A percentile compares a stretch with the other conserved stretches of the same genome.
phyloP scores from a whole-genome alignment of 306 rosid species.

The Nissolia schottii region DNA sequence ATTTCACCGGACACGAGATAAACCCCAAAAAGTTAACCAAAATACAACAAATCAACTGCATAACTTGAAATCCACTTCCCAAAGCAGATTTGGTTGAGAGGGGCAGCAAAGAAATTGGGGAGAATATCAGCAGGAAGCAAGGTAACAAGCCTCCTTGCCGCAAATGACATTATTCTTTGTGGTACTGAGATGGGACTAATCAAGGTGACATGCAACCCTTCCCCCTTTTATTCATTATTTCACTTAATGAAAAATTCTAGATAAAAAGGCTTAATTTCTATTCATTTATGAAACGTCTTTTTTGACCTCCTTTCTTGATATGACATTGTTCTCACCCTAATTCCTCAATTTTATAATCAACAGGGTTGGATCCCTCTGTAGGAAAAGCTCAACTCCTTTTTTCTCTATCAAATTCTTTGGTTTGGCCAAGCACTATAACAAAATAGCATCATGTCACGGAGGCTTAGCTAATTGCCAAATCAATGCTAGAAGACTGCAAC shows the following conservation, averaged over 20 bases:
- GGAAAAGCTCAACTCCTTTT: conserved; percentile 25
- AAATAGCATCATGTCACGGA: neutral
- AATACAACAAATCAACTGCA: neutral
- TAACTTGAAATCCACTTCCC: conserved; percentile 19
- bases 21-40: neutral
- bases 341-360: conserved; percentile 17
- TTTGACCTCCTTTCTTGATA: too few species aligned
- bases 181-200: conserved; percentile 69
- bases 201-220: conserved; percentile 45
- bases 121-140: conserved; percentile 80
- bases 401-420: conserved; percentile 10
- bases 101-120: conserved; percentile 56
- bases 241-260: neutral
- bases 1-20: too few species aligned
- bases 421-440: conserved; percentile 12
- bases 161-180: conserved; percentile 70
- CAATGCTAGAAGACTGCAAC: conserved; percentile 7
- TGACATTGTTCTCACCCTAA: neutral
- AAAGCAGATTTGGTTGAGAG: conserved; percentile 74
- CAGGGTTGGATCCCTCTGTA: conserved; percentile 89
- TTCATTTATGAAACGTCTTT: too few species aligned
- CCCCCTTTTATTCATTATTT: neutral
- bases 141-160: conserved; percentile 62
- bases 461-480: neutral
- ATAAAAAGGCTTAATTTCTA: too few species aligned